Percentiles rank a stretch among this genome's conserved stretches.
Evolutionary conservation across 768 basidiomycete species (phyloP).

Genomic region (Dentipellis sp.): DNA sequence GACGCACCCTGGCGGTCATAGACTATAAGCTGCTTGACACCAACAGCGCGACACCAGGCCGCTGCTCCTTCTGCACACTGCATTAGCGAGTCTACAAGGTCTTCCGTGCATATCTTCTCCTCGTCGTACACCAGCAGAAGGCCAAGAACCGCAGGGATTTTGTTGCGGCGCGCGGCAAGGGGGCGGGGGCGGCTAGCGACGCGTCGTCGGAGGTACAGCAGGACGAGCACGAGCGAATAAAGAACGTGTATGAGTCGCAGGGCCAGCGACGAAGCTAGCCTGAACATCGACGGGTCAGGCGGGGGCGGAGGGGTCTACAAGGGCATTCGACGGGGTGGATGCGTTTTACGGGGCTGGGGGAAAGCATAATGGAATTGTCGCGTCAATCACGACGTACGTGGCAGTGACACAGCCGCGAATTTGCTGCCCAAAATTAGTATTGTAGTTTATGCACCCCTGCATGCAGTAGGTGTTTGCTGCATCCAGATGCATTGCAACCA

Average conservation of each 20-base stretch:
- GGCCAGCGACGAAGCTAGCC: slow-evolving; percentile 26
- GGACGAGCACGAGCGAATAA: slow-evolving; percentile 36
- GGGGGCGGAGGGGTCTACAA: not conserved
- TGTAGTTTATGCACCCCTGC: not conserved
- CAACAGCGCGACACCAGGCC: slow-evolving; percentile 53
- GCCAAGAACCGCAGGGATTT: slow-evolving; percentile 59
- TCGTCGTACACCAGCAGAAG: slow-evolving; percentile 47
- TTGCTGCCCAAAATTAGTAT: not conserved
- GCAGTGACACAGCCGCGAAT: not conserved
- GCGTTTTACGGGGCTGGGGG: not conserved
- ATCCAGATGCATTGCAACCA: too few species aligned
- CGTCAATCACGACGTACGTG: slow-evolving; percentile 3
- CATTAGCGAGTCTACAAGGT: slow-evolving; percentile 34
- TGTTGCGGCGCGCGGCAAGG: slow-evolving; percentile 41
- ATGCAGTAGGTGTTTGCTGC: too few species aligned
- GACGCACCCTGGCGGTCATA: slow-evolving; percentile 65
- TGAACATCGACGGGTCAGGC: not conserved
- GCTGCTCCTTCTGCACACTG: slow-evolving; percentile 45
- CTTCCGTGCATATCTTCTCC: slow-evolving; percentile 21
- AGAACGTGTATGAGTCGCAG: slow-evolving; percentile 51
- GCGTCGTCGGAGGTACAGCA: slow-evolving; percentile 32
- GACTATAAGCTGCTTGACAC: slow-evolving; percentile 55
- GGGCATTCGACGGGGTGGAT: not conserved
- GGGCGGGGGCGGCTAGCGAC: slow-evolving; percentile 33
- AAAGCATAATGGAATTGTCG: not conserved